Conservation (phyloP, 2,329 filamentous ascomycete genomes). For the Beauveria sp. region DNA sequence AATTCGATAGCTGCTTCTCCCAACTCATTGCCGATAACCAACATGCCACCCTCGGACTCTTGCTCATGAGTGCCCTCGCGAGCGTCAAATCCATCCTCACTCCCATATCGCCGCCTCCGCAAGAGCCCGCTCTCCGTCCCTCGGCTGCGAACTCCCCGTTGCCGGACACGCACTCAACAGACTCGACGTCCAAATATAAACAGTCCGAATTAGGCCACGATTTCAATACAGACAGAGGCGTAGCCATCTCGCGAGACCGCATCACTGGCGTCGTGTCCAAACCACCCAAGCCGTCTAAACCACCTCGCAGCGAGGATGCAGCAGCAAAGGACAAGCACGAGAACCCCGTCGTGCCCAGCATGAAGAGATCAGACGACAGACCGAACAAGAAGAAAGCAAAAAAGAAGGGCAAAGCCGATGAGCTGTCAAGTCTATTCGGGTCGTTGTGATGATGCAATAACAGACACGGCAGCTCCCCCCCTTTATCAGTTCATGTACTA, state of each 20-base stretch:
- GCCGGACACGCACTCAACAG: background rate
- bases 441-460: constrained; percentile 31
- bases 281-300: background rate
- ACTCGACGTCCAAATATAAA: background rate
- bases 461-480: background rate
- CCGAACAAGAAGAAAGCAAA: constrained; percentile 43
- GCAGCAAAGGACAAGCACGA: constrained; percentile 10
- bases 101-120: constrained; percentile 21
- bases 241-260: constrained; percentile 21
- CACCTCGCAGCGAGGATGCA: background rate
- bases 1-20: constrained; percentile 49
- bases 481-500: background rate
- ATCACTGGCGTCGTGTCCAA: background rate
- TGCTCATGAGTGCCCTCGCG: constrained; percentile 58
- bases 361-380: constrained; percentile 15
- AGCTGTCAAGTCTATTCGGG: constrained; percentile 67
- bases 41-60: constrained; percentile 62
- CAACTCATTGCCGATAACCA: constrained; percentile 65
- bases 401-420: constrained; percentile 50
- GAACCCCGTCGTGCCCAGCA: constrained; percentile 26
- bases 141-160: background rate
- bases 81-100: constrained; percentile 42
- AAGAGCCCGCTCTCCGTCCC: background rate
- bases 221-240: constrained; percentile 20
- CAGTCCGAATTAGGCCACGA: background rate